Evolutionary conservation across 345 rosid species (phyloP).

Genomic region (Reutealis trisperma): DNA sequence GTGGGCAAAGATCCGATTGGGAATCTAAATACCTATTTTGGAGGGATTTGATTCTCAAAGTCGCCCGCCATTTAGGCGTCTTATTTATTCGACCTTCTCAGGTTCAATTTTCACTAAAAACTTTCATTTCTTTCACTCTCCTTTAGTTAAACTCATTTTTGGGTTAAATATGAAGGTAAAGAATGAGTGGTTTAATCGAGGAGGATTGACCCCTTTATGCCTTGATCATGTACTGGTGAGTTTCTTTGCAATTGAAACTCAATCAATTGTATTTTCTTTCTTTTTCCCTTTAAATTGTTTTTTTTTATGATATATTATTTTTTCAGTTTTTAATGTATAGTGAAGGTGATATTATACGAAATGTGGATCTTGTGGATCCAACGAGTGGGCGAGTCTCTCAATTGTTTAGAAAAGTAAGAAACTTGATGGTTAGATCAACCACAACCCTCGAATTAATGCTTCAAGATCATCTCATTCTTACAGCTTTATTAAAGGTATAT

Average conservation of each 20-base stretch:
- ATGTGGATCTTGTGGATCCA: slow-evolving; percentile 52
- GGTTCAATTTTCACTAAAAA: slow-evolving; percentile 34
- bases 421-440: slow-evolving; percentile 47
- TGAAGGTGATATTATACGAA: slow-evolving; percentile 72
- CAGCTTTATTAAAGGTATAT: slow-evolving; percentile 57
- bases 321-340: slow-evolving; percentile 67
- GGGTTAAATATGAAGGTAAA: slow-evolving; percentile 43
- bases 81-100: slow-evolving; percentile 57
- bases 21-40: slow-evolving; percentile 67
- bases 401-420: slow-evolving; percentile 51
- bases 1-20: slow-evolving; percentile 95
- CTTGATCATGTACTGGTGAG: slow-evolving; percentile 81
- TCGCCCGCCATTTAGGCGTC: slow-evolving; percentile 55
- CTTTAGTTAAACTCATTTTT: background rate
- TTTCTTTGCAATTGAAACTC: slow-evolving; percentile 8
- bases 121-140: background rate
- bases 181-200: slow-evolving; percentile 70
- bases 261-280: background rate
- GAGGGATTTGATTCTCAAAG: slow-evolving; percentile 67
- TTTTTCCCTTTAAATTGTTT: background rate
- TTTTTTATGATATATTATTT: slow-evolving; percentile 10
- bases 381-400: slow-evolving; percentile 55
- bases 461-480: slow-evolving; percentile 47
- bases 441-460: slow-evolving; percentile 44
- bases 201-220: slow-evolving; percentile 82